phyloP scores from a whole-genome alignment of 371 early-diverging fungal species.

The Phascolomyces articulosus region DNA sequence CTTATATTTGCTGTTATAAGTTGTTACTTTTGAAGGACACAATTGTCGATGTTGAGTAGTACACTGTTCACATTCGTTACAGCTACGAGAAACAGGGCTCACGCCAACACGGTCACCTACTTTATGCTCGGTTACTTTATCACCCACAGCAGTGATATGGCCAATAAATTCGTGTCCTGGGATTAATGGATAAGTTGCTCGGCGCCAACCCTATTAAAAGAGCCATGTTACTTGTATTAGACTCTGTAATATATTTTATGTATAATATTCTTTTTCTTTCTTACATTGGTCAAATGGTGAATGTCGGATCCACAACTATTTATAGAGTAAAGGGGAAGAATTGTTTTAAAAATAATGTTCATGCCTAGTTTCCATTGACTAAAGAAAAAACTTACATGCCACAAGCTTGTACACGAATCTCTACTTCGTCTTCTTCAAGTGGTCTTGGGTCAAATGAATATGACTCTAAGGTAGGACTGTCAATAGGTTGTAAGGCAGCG shows the following conservation, averaged over 20 bases:
- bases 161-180: constrained; percentile 84
- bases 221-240: not conserved
- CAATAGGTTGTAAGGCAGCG: constrained; percentile 36
- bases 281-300: constrained; percentile 41
- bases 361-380: no score
- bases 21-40: constrained; percentile 41
- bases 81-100: constrained; percentile 56
- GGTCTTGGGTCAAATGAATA: constrained; percentile 48
- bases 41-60: constrained; percentile 31
- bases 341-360: no score
- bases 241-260: not conserved
- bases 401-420: constrained; percentile 60
- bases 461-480: constrained; percentile 27
- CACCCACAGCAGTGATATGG: constrained; percentile 59
- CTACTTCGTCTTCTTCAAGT: constrained; percentile 57
- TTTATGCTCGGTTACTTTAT: constrained; percentile 39
- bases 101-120: constrained; percentile 80
- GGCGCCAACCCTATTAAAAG: constrained; percentile 46
- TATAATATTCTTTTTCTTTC: not conserved
- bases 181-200: constrained; percentile 59
- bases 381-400: constrained; percentile 59
- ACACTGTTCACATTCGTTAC: constrained; percentile 45
- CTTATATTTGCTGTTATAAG: constrained; percentile 50
- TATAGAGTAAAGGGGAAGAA: no score
- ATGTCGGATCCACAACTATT: constrained; percentile 58